These are phyloP conservation scores for Wickerhamiella qilinensis DNA, from an alignment of 805 yeast genomes.

Conservation along the genomic window DNA sequence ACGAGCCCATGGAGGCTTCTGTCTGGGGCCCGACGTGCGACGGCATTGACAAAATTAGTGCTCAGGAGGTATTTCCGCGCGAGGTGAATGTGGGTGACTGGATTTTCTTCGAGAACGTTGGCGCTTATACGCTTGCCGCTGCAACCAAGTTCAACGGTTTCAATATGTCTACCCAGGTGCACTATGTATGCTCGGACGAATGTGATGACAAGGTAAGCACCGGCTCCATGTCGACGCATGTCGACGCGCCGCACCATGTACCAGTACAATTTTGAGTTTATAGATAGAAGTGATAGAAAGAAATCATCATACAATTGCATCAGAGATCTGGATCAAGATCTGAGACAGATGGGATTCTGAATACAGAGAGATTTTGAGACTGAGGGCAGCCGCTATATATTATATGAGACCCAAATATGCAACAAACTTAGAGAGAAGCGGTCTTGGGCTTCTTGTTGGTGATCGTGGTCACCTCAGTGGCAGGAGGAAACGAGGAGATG, in stretches of 20 bases:
- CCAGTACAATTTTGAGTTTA: too few relatives aligned
- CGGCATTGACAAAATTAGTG: constrained; percentile 72
- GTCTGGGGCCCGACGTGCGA: constrained; percentile 99
- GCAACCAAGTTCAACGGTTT: constrained; percentile 91
- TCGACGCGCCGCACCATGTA: too few relatives aligned
- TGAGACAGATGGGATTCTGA: too few relatives aligned
- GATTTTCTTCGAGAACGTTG: constrained; percentile 68
- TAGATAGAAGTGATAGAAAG: too few relatives aligned
- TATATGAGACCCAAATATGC: neutral
- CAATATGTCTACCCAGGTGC: constrained; percentile 39
- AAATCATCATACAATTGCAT: too few relatives aligned
- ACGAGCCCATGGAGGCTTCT: constrained; percentile 25
- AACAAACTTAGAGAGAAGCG: neutral
- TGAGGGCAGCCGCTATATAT: too few relatives aligned
- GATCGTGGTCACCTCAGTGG: constrained; percentile 18
- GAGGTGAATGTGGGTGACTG: constrained; percentile 77
- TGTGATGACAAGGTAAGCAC: constrained; percentile 8
- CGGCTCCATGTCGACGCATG: too few relatives aligned
- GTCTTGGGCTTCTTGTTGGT: constrained; percentile 6
- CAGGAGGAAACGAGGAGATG: constrained; percentile 93
- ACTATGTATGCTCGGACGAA: constrained; percentile 40
- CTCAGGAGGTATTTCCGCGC: constrained; percentile 34
- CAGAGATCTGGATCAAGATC: too few relatives aligned
- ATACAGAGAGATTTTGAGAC: too few relatives aligned
- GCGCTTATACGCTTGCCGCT: constrained; percentile 89